Evolutionary conservation across 2,329 filamentous ascomycete species (phyloP), one percentile per base, ranked within the genome.

Genomic region (Sclerotinia subarctica): DNA sequence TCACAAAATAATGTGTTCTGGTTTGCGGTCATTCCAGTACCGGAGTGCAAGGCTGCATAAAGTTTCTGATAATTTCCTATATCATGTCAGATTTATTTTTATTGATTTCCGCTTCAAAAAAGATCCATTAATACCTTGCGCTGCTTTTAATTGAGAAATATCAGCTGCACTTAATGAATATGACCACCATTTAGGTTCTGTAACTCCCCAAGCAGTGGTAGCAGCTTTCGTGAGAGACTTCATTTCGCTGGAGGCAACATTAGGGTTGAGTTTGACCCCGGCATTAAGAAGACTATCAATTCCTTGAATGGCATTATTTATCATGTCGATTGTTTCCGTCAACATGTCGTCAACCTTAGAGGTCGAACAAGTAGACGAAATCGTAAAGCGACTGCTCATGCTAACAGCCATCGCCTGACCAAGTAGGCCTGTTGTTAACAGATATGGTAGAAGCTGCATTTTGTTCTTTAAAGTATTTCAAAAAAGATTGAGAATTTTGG

Each of bases 311-410:
- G 62, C 51, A 65, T 13, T 54, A 35, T 65, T 38, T 32, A 65
- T 51, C 62, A 65, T 65, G 13, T 65, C 62, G 51, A 65, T 65
- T 15, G 62, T 65, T 65, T 65, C 62, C 26, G 11, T 29, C n/a
- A 65, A 32, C 62, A 65, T 65, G 21, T 42, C 62, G 32, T 65
- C 47, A n/a, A 65, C 51, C 52, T 65, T 65, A 7, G 62, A 56
- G 8, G 51, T 56, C 17, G 62, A 65, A 44, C 51, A 65, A 54
- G 51, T 65, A 11, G 62, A 65, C 21, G 62, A 65, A 24, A 65
- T 51, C 5, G 62, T 65, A 51, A 65, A 65, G 5, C 62, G 51
- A 65, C 62, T 65, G 49, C 62, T 65, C 51, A 65, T 65, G 51
- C 51, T 65, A 26, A 56, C 62, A n/a, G 49, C 51, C 26, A 56